Percentiles rank a stretch among this genome's conserved stretches.
Evolutionary conservation across 192 early-diverging fungal species (phyloP).

Genomic region (Entomortierella lignicola): DNA sequence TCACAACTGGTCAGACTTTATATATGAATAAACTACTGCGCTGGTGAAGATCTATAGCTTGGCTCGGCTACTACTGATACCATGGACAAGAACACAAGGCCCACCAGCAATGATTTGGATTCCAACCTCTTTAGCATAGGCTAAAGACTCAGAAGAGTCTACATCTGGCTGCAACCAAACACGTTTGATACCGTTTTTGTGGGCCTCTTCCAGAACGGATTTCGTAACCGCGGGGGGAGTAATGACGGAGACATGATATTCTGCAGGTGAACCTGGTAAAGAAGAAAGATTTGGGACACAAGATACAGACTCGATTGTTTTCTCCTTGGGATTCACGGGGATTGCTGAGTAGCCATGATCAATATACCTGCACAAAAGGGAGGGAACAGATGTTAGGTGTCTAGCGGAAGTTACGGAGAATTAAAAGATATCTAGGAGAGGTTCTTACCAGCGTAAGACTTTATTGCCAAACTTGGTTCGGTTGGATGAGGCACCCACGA

Average conservation of each 20-base stretch:
- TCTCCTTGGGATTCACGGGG: constrained; percentile 56
- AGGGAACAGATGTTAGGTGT: neutral
- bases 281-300: constrained; percentile 54
- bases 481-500: constrained; percentile 84
- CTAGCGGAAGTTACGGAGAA: neutral
- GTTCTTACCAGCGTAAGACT: constrained; percentile 80
- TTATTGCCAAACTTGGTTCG: constrained; percentile 86
- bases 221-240: constrained; percentile 76
- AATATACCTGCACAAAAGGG: constrained; percentile 20
- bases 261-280: constrained; percentile 53
- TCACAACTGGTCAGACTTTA: neutral
- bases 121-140: constrained; percentile 55
- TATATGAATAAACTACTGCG: neutral
- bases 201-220: constrained; percentile 66
- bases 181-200: constrained; percentile 67
- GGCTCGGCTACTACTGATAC: constrained; percentile 29
- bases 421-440: no score
- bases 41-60: constrained; percentile 15
- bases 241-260: constrained; percentile 72
- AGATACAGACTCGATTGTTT: constrained; percentile 51
- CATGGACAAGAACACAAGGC: constrained; percentile 74
- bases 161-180: constrained; percentile 83
- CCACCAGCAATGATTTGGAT: constrained; percentile 72
- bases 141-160: constrained; percentile 64
- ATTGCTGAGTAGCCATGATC: constrained; percentile 49